These are phyloP conservation scores for Globisporangium takayamanum DNA, from an alignment of 352 stramenopile species.

Conservation along the genomic window DNA sequence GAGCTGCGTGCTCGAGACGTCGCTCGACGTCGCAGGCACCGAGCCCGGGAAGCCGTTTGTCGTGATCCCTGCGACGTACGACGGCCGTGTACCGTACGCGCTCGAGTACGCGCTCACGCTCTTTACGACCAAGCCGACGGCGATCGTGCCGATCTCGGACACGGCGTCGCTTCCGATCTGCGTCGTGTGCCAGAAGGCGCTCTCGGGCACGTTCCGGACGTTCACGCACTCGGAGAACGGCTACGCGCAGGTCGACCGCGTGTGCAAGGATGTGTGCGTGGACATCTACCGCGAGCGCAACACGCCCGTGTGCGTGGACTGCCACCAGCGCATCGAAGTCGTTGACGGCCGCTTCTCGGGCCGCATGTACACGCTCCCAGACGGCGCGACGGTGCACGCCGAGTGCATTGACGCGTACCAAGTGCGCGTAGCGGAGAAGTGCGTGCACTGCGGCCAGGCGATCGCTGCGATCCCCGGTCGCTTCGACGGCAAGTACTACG, in stretches of 20 bases:
- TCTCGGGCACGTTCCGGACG: conserved; percentile 59
- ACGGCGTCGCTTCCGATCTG: conserved; percentile 55
- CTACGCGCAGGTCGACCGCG: conserved; percentile 54
- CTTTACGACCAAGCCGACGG: conserved; percentile 56
- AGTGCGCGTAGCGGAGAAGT: conserved; percentile 75
- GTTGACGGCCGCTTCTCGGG: conserved; percentile 71
- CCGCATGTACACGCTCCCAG: conserved; percentile 69
- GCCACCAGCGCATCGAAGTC: conserved; percentile 67
- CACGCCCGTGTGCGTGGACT: conserved; percentile 71
- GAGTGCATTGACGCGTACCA: conserved; percentile 86
- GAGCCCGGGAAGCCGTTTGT: conserved; percentile 46
- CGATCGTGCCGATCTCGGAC: conserved; percentile 52
- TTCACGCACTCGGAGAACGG: conserved; percentile 54
- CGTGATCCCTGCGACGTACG: conserved; percentile 63
- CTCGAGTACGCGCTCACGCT: conserved; percentile 49
- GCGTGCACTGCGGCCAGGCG: conserved; percentile 66
- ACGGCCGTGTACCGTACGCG: conserved; percentile 43
- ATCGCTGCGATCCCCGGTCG: conserved; percentile 67
- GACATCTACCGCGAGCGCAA: conserved; percentile 68
- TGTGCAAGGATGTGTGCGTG: conserved; percentile 72
- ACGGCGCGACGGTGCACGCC: conserved; percentile 69
- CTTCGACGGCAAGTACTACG: conserved; percentile 80
- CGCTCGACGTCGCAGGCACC: conserved; percentile 24
- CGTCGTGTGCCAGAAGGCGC: conserved; percentile 54
- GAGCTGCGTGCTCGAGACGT: conserved; percentile 56